phyloP scores from a whole-genome alignment of 2,329 filamentous ascomycete genomes.

The Aureobasidium zeae region DNA sequence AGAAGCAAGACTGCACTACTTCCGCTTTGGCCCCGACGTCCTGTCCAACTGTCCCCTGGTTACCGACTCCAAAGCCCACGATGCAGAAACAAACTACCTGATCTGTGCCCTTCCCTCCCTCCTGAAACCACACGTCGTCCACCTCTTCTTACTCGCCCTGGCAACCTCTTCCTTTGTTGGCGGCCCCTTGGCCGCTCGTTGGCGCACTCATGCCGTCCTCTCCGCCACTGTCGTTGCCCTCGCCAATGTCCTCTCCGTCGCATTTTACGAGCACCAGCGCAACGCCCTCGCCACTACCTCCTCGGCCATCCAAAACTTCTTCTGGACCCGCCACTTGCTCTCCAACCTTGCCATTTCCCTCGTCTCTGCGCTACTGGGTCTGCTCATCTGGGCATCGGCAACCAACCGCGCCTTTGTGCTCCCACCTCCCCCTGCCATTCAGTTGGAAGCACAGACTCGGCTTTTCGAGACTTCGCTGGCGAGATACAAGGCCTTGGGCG shows the following conservation, averaged over 20 bases:
- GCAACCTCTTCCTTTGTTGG: conserved; percentile 61
- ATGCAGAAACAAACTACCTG: conserved; percentile 56
- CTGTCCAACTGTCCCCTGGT: conserved; percentile 69
- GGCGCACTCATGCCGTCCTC: conserved; percentile 58
- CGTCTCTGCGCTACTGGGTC: conserved; percentile 56
- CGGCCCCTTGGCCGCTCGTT: conserved; percentile 54
- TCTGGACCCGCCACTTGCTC: conserved; percentile 57
- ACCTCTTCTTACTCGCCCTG: conserved; percentile 62
- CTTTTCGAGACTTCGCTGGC: conserved; percentile 51
- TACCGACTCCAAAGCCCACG: conserved; percentile 38
- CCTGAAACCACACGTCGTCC: conserved; percentile 67
- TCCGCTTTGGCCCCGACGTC: conserved; percentile 68
- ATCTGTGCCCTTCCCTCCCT: conserved; percentile 70
- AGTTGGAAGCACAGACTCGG: conserved; percentile 52
- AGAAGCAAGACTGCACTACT: conserved; percentile 69
- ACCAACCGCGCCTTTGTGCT: conserved; percentile 70
- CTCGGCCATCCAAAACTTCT: conserved; percentile 58
- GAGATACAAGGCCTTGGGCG: conserved; percentile 62
- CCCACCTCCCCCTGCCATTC: conserved; percentile 53
- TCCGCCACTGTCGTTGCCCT: not conserved
- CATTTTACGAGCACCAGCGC: conserved; percentile 54
- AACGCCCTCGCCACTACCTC: conserved; percentile 54
- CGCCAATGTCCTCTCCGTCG: conserved; percentile 46
- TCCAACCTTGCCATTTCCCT: conserved; percentile 56
- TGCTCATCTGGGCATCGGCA: conserved; percentile 61